These are phyloP conservation scores for Vitis riparia DNA, from an alignment of 164 flowering plant species.

Conservation along the genomic window DNA sequence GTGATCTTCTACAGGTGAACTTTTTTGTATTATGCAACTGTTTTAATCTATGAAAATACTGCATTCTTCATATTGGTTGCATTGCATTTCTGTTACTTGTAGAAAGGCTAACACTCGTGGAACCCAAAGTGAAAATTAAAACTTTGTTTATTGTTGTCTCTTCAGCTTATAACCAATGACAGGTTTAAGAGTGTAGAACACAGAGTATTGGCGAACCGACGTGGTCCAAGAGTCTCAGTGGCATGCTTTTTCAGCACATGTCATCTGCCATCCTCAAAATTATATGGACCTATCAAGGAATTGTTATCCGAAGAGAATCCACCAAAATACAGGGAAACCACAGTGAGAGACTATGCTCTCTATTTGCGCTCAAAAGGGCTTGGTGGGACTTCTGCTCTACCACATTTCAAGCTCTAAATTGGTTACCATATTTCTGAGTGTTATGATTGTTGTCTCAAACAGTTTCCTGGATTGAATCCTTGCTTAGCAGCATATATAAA, in stretches of 20 bases:
- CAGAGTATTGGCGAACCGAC: constrained; percentile 26
- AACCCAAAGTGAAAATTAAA: too few species aligned
- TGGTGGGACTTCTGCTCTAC: not conserved
- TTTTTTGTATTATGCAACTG: not conserved
- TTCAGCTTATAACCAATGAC: constrained; percentile 36
- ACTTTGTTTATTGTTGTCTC: not conserved
- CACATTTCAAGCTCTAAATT: constrained; percentile 7
- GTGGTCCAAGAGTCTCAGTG: constrained; percentile 40
- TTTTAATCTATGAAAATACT: too few species aligned
- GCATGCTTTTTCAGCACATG: constrained; percentile 30
- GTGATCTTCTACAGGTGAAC: constrained; percentile 26
- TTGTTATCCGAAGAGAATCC: constrained; percentile 19
- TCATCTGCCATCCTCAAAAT: not conserved
- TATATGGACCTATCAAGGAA: constrained; percentile 23
- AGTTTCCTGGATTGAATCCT: too few species aligned
- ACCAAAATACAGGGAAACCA: constrained; percentile 19
- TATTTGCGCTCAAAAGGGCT: not conserved
- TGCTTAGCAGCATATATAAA: too few species aligned
- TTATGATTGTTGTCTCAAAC: too few species aligned
- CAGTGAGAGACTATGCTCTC: constrained; percentile 5
- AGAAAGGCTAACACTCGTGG: too few species aligned
- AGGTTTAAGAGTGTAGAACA: constrained; percentile 33
- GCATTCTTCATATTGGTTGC: too few species aligned
- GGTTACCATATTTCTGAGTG: too few species aligned
- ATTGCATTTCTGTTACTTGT: too few species aligned